A percentile compares a stretch with the other conserved stretches of the same genome.
Evolutionary conservation across 2,329 filamentous ascomycete species (phyloP).

Genomic region (Colletotrichum sp.): DNA sequence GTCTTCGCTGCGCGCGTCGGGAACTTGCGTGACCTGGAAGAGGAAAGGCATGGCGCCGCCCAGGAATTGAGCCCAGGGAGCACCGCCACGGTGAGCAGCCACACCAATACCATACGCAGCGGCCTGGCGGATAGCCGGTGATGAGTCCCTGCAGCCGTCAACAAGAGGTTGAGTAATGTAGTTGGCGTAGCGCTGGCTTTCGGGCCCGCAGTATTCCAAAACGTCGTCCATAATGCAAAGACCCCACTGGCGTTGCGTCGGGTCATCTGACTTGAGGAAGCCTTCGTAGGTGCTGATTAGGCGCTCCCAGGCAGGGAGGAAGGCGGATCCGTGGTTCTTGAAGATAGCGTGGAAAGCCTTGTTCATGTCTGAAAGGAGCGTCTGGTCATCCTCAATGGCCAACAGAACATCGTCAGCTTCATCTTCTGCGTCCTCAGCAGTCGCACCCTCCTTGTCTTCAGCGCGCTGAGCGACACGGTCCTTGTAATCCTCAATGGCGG

Average conservation of each 20-base stretch:
- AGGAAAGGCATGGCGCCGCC: conserved; percentile 79
- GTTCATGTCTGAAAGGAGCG: conserved; percentile 97
- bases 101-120: conserved; percentile 96
- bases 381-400: conserved; percentile 97
- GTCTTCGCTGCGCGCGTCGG: conserved; percentile 85
- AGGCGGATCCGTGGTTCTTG: conserved; percentile 88
- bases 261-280: conserved; percentile 81
- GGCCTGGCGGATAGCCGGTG: conserved; percentile 92
- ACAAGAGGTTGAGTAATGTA: conserved; percentile 88
- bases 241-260: conserved; percentile 97
- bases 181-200: conserved; percentile 85
- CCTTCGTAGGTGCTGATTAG: conserved; percentile 84
- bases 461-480: conserved; percentile 80
- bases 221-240: conserved; percentile 99
- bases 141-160: conserved; percentile 82
- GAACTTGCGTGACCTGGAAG: conserved; percentile 82
- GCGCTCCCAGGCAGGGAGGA: conserved; percentile 87
- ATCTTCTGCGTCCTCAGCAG: conserved; percentile 88
- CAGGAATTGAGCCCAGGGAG: conserved; percentile 86
- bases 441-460: conserved; percentile 77
- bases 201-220: conserved; percentile 90
- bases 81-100: conserved; percentile 89
- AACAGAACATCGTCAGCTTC: conserved; percentile 85
- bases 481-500: conserved; percentile 91
- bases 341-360: conserved; percentile 99